Evolutionary conservation across 352 stramenopile species (phyloP), one percentile per base, ranked within the genome.

Genomic region (Stramenopiles sp.): DNA sequence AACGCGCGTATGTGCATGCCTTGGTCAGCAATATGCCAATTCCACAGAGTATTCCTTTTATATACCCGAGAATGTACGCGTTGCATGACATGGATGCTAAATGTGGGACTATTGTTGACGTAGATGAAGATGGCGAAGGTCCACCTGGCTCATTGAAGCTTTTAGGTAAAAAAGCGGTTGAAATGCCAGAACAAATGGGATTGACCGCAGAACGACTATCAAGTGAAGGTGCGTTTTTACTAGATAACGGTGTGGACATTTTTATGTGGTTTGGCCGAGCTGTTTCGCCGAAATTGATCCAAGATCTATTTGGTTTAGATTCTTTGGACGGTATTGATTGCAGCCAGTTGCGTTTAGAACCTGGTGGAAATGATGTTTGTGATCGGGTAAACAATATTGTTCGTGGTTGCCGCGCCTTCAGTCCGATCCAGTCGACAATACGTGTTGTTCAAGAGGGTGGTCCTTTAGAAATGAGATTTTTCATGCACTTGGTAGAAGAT

Each of bases 401-500:
- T 30, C 88, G n/a, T 80, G 91, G 87, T 83, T 92, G 31, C 89
- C 88, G 82, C 88, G 95, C 80, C 85, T 95, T 82, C 87, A 90
- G 33, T 90, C 93, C 81, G 91, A 96, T 67, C 89, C 88, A 30
- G 92, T 88, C 82, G 88, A 86, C 75, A 91, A 81, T 97, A 71
- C 87, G 93, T 44, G 89, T 98, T 83, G 92, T 99, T 84, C 90
- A 93, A 80, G 95, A 99, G 84, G 94, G 93, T 67, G 94, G 98
- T 86, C 88, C 88, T 32, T 88, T 89, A 29, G 95, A 99, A 85
- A 90, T 90, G 80, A 91, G 93, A 44, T 98, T 98, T 87, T 98
- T 94, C 85, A 93, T 93, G 93, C 94, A 97, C 84, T 89, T 99
- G 75, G 92, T 99, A 71, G 96, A 99, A 88, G 96, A 99, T 87